Conservation (phyloP, 2,329 filamentous ascomycete species). For the Trichoderma asperellum region DNA sequence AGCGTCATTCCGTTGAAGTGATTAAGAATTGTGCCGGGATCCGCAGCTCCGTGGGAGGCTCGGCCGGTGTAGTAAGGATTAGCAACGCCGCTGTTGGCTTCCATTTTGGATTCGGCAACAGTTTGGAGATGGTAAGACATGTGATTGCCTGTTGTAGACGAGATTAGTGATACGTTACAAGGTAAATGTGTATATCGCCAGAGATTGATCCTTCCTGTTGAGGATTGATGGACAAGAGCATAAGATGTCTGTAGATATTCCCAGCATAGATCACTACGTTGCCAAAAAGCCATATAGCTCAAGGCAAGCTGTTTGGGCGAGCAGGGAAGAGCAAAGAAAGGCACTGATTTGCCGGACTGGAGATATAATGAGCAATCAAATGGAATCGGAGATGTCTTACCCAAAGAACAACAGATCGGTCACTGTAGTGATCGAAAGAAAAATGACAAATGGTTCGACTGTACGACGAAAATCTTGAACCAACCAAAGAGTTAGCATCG, state of each 20-base stretch:
- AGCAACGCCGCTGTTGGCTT: slow-evolving; percentile 40
- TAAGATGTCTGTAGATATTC: background rate
- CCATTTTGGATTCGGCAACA: slow-evolving; percentile 42
- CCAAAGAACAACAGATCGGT: slow-evolving; percentile 42
- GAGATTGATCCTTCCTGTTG: background rate
- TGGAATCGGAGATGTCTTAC: slow-evolving; percentile 32
- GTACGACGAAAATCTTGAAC: slow-evolving; percentile 39
- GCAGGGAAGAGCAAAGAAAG: background rate
- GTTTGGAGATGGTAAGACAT: slow-evolving; percentile 44
- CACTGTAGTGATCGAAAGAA: slow-evolving; percentile 35
- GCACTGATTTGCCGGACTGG: too few species aligned
- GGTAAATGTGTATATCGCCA: background rate
- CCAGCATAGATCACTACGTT: too few species aligned
- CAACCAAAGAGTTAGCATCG: slow-evolving; percentile 1
- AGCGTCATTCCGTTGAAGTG: slow-evolving; percentile 47
- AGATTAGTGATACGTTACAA: slow-evolving; percentile 1
- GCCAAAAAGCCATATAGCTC: background rate
- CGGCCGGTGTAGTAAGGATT: slow-evolving; percentile 41
- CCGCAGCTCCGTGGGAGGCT: slow-evolving; percentile 38
- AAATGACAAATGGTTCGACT: slow-evolving; percentile 40
- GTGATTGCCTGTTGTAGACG: slow-evolving; percentile 31
- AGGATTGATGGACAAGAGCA: background rate
- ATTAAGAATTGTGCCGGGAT: slow-evolving; percentile 40
- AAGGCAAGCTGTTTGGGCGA: background rate
- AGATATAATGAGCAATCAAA: background rate